Conservation (phyloP, 257 asterid species). For the Solanum stenotomum region DNA sequence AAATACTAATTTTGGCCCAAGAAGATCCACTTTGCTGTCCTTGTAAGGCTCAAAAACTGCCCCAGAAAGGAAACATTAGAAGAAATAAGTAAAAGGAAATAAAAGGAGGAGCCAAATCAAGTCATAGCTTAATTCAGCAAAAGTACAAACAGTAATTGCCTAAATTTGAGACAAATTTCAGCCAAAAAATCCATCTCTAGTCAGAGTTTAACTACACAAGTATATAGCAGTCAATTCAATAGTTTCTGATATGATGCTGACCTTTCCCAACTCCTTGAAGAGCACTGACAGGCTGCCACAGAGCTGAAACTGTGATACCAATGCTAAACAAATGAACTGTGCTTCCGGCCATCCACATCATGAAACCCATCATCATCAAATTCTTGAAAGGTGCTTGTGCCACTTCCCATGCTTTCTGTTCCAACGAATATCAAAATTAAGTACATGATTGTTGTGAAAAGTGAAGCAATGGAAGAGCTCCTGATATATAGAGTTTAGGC, state of each 20-base stretch:
- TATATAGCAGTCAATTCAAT: background rate
- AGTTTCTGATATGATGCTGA: slow-evolving; percentile 2
- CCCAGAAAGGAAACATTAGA: slow-evolving; percentile 1
- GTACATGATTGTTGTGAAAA: background rate
- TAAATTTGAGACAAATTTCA: background rate
- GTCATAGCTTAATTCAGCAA: background rate
- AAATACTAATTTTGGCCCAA: slow-evolving; percentile 60
- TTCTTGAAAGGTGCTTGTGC: slow-evolving; percentile 96
- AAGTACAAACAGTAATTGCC: background rate
- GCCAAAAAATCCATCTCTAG: background rate
- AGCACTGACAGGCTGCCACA: slow-evolving; percentile 89
- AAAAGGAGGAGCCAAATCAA: background rate
- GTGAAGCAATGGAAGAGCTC: background rate
- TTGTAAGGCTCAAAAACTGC: slow-evolving; percentile 94
- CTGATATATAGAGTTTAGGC: background rate
- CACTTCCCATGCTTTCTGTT: slow-evolving; percentile 98
- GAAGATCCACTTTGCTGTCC: slow-evolving; percentile 81
- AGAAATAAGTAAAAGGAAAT: background rate
- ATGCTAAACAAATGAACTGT: slow-evolving; percentile 94
- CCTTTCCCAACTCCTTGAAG: slow-evolving; percentile 96
- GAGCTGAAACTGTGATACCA: slow-evolving; percentile 95
- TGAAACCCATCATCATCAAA: slow-evolving; percentile 92
- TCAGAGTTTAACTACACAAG: background rate
- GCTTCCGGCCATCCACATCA: slow-evolving; percentile 99
- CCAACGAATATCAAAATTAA: slow-evolving; percentile 5